A percentile compares a stretch with the other conserved stretches of the same genome.
Evolutionary conservation across 2,329 filamentous ascomycete genomes (phyloP).

Genomic region (Diaporthe vexans): DNA sequence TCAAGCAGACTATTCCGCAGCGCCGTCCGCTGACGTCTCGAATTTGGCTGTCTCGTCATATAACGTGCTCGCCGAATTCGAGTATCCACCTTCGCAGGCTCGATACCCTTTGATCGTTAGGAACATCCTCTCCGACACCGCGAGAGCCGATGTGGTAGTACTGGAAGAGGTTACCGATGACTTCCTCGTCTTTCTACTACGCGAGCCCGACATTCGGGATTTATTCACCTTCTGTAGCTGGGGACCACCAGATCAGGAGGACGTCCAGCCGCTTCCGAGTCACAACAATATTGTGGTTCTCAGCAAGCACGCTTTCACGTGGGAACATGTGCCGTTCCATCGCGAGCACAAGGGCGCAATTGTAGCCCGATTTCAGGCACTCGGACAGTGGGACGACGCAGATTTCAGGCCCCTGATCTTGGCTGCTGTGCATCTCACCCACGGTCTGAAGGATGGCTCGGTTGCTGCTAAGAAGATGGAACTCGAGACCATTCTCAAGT

Average conservation of each 20-base stretch:
- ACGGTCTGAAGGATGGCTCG: conserved; percentile 71
- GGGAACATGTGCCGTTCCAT: conserved; percentile 67
- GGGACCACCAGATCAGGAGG: conserved; percentile 65
- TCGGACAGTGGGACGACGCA: conserved; percentile 47
- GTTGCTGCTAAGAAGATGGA: conserved; percentile 70
- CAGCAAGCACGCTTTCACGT: conserved; percentile 68
- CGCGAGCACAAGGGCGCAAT: conserved; percentile 71
- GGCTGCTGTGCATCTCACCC: conserved; percentile 72
- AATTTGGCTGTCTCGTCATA: conserved; percentile 61
- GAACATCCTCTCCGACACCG: conserved; percentile 59
- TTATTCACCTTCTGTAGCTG: conserved; percentile 71
- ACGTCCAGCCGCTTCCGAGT: conserved; percentile 69
- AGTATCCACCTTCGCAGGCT: conserved; percentile 57
- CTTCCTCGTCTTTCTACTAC: conserved; percentile 70
- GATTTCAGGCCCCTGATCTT: conserved; percentile 60
- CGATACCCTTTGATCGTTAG: conserved; percentile 60
- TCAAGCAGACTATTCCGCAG: not conserved
- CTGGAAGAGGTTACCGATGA: conserved; percentile 77
- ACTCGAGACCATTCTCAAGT: conserved; percentile 62
- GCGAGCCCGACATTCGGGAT: conserved; percentile 57
- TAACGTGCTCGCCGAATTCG: conserved; percentile 67
- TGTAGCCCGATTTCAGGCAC: conserved; percentile 57
- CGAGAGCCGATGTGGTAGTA: conserved; percentile 62
- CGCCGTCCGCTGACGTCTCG: conserved; percentile 5
- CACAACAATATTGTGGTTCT: conserved; percentile 73